Evolutionary conservation across 345 rosid genomes (phyloP).

Genomic region (Lepidium africanum): DNA sequence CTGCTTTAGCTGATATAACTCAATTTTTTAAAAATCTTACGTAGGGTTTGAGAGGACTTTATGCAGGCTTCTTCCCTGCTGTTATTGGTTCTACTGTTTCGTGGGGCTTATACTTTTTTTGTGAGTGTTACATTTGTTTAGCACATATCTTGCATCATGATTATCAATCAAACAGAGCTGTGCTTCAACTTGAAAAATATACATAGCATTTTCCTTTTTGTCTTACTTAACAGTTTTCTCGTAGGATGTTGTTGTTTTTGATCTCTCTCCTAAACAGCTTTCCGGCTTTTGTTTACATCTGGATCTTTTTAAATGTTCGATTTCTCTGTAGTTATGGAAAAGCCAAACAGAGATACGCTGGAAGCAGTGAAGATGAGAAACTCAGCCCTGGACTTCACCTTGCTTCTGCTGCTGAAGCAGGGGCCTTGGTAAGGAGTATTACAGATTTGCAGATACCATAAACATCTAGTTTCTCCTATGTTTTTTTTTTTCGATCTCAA

Average conservation of each 20-base stretch:
- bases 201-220: not conserved
- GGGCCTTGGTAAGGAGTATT: slow-evolving; percentile 61
- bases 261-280: not conserved
- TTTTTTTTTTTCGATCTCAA: not conserved
- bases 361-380: slow-evolving; percentile 41
- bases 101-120: slow-evolving; percentile 92
- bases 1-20: not conserved
- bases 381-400: slow-evolving; percentile 74
- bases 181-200: not conserved
- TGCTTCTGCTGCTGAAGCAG: slow-evolving; percentile 94
- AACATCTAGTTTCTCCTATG: not conserved
- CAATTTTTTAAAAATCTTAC: not conserved
- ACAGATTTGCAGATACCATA: not conserved
- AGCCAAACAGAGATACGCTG: slow-evolving; percentile 74
- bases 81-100: slow-evolving; percentile 80
- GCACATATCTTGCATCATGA: not conserved
- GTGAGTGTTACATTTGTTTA: slow-evolving; percentile 34
- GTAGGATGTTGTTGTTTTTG: not conserved
- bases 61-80: slow-evolving; percentile 82
- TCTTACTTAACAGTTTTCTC: not conserved
- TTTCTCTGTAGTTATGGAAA: slow-evolving; percentile 62
- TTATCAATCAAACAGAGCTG: not conserved
- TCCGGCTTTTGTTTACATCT: not conserved
- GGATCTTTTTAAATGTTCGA: not conserved
- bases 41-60: slow-evolving; percentile 83